A percentile compares a stretch with the other conserved stretches of the same genome.
phyloP scores from a whole-genome alignment of 2,329 filamentous ascomycete genomes.

The Metarhizium robertsii region DNA sequence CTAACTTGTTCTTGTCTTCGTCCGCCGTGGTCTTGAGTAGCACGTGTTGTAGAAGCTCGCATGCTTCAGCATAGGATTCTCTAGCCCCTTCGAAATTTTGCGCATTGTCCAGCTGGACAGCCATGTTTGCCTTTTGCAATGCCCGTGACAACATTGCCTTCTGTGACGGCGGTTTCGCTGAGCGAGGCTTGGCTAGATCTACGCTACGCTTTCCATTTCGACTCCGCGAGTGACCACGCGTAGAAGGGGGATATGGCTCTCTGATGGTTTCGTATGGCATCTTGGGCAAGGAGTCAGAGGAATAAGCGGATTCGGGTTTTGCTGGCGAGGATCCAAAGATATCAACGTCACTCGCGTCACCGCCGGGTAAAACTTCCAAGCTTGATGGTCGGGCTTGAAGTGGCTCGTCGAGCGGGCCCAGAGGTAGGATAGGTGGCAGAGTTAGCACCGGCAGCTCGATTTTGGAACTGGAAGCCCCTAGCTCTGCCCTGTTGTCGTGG shows the following conservation, averaged over 20 bases:
- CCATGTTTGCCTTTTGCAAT: slow-evolving; percentile 89
- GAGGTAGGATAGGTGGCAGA: slow-evolving; percentile 16
- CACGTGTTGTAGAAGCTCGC: slow-evolving; percentile 77
- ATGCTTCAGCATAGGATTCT: slow-evolving; percentile 85
- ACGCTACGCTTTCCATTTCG: slow-evolving; percentile 23
- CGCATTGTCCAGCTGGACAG: slow-evolving; percentile 90
- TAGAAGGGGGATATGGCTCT: slow-evolving; percentile 14
- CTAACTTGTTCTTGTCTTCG: slow-evolving; percentile 82
- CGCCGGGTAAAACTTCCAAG: slow-evolving; percentile 5
- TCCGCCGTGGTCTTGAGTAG: slow-evolving; percentile 75
- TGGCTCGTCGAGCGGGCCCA: slow-evolving; percentile 14
- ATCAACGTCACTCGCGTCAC: slow-evolving; percentile 7
- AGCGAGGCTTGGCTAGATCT: slow-evolving; percentile 18
- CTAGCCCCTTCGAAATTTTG: slow-evolving; percentile 90
- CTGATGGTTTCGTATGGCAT: slow-evolving; percentile 24
- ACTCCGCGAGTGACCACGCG: slow-evolving; percentile 21
- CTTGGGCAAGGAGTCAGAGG: slow-evolving; percentile 7
- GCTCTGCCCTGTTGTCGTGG: not conserved
- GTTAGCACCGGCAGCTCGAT: slow-evolving; percentile 4
- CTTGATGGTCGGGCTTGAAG: slow-evolving; percentile 3
- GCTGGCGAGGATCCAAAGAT: slow-evolving; percentile 11
- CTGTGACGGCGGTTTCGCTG: slow-evolving; percentile 55
- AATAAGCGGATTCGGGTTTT: not conserved
- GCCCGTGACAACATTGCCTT: slow-evolving; percentile 97
- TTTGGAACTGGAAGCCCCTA: not conserved